phyloP scores from a whole-genome alignment of 2,329 filamentous ascomycete species.

The Beauveria rudraprayagi region DNA sequence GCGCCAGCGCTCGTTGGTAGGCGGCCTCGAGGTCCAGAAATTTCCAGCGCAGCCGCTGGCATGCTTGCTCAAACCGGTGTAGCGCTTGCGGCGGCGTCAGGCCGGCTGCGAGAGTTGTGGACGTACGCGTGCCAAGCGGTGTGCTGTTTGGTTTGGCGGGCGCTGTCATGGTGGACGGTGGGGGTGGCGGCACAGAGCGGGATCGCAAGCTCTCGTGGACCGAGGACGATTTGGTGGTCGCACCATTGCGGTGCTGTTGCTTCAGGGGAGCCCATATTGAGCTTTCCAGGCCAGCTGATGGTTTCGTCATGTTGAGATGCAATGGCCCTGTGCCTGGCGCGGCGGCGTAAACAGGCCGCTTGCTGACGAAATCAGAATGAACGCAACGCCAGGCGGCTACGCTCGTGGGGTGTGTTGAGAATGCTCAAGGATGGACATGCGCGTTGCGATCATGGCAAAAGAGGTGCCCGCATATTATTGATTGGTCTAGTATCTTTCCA shows the following conservation, averaged over 20 bases:
- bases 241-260: not conserved
- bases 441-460: not conserved
- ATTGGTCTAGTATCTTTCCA: not conserved
- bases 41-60: conserved; percentile 56
- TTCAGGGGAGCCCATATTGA: conserved; percentile 11
- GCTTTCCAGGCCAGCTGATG: not conserved
- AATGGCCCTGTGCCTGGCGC: not conserved
- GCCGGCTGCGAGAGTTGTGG: conserved; percentile 14
- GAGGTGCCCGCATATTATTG: not conserved
- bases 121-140: conserved; percentile 5
- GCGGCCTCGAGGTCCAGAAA: conserved; percentile 49
- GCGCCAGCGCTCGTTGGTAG: conserved; percentile 42
- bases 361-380: not conserved
- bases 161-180: not conserved
- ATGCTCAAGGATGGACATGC: not conserved
- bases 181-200: conserved; percentile 5
- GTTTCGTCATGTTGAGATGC: not conserved
- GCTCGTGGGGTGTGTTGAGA: not conserved
- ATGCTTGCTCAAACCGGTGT: conserved; percentile 51
- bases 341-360: not conserved
- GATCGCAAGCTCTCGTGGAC: conserved; percentile 2
- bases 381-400: not conserved
- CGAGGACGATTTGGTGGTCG: not conserved
- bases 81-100: conserved; percentile 35
- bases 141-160: conserved; percentile 1